Evolutionary conservation across 331 rosid genomes (phyloP).

Genomic region (Pyrus hybrid): DNA sequence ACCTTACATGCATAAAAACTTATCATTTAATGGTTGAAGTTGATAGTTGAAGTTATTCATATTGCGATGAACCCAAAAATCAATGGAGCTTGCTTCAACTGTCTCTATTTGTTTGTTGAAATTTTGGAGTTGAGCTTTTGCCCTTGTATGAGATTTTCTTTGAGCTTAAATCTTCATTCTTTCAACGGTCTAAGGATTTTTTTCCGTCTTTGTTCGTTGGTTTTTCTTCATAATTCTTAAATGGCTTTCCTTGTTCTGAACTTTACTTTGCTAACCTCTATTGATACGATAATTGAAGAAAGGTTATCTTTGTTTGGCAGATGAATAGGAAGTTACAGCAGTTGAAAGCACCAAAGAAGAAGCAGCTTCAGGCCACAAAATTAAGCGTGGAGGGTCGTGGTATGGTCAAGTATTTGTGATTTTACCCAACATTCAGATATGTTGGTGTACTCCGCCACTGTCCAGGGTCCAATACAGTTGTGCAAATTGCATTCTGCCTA

Average conservation of each 20-base stretch:
- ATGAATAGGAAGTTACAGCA: constrained; percentile 98
- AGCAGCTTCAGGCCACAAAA: constrained; percentile 90
- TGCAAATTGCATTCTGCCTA: background rate
- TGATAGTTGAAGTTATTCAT: background rate
- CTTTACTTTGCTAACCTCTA: background rate
- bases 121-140: background rate
- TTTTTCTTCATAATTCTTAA: background rate
- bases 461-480: background rate
- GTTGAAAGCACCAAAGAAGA: constrained; percentile 92
- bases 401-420: constrained; percentile 73
- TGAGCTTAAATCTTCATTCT: background rate
- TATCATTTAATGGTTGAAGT: background rate
- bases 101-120: background rate
- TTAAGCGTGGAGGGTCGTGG: constrained; percentile 97
- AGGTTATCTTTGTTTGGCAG: constrained; percentile 27
- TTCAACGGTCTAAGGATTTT: background rate
- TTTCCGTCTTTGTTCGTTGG: background rate
- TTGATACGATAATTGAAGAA: too few species aligned
- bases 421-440: background rate
- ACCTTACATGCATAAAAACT: background rate
- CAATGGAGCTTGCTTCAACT: background rate
- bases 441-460: background rate
- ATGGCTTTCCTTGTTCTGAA: background rate
- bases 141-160: background rate
- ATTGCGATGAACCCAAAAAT: background rate